Base-by-base conservation (phyloP, 1,139 yeast species). In the Spencermartinsiella ligniputridi region DNA sequence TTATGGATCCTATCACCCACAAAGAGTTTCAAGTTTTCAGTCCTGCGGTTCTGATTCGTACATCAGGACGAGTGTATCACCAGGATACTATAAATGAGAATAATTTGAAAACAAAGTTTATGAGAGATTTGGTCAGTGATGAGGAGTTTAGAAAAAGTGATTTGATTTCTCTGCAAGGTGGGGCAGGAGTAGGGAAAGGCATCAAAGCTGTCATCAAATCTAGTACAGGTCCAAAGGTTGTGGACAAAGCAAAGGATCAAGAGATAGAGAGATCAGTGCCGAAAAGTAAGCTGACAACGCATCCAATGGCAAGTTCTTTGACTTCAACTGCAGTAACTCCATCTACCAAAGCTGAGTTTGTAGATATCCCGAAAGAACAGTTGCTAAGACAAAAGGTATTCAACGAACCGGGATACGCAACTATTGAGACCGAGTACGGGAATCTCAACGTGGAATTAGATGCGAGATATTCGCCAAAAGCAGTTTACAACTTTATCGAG, bases 401-500 rank as follows among this genome's bases (percentile, higher is more conserved):
- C 44, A 49, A 47, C 25, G 55, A 57, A 8, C 56, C 60, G 3
- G 69, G 68, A 6, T 62, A 58, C 34, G 67, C 63, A 2, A 54
- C 52, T 18, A 53, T 74, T 12, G 70, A 71, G 45, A 63, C 50
- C 2, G 44, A 63, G 4, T 37, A 61, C 12, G 78, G 78, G 1
- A 66, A 66, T 41, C 56, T 74, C 29, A 66, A 62, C 30, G 50
- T 74, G 35, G 70, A 69, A 44, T 55, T 74, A 19, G 63, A 61
- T 47, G 58, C 66, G 4, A 57, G 58, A 43, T 61, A 69, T 40
- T 66, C 72, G 1, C 78, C 78, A 1, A 61, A 64, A 47, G 67
- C 78, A 1, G 73, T 67, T 2, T 72, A 71, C 53, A 74, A 74
- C 52, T 74, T 74, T 47, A 52, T 70, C 25, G 52, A 56, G 41